phyloP scores from a whole-genome alignment of 78 protist species.

The slime mould (Dictyostelium discoideum) region DNA sequence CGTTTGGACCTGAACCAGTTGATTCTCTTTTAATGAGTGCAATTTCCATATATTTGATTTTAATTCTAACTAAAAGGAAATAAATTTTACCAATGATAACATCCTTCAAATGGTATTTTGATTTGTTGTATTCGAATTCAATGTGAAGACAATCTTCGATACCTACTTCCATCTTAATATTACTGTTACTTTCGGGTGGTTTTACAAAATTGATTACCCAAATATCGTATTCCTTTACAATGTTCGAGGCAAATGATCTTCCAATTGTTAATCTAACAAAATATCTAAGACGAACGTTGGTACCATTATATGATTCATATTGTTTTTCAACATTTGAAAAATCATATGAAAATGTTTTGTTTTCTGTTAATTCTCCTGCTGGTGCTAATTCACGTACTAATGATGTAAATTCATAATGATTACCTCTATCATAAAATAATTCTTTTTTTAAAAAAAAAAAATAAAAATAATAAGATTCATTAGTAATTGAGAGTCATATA shows the following conservation, averaged over 20 bases:
- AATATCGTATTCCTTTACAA: constrained; percentile 91
- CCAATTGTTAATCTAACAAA: constrained; percentile 89
- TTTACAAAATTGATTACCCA: constrained; percentile 85
- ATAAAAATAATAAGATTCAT: neutral
- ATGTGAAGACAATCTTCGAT: constrained; percentile 98
- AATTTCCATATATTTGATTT: constrained; percentile 95
- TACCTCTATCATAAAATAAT: constrained; percentile 88
- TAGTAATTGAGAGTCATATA: neutral
- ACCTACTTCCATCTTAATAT: constrained; percentile 98
- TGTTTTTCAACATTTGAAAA: constrained; percentile 88
- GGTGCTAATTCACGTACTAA: constrained; percentile 91
- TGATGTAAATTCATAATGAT: constrained; percentile 88
- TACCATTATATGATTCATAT: constrained; percentile 97
- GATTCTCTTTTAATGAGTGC: constrained; percentile 94
- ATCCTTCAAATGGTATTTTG: constrained; percentile 94
- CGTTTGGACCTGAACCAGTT: constrained; percentile 89
- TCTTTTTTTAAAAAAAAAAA: constrained; percentile 35
- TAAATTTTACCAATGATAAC: constrained; percentile 95
- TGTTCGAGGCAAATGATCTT: constrained; percentile 75
- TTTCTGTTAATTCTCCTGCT: constrained; percentile 88
- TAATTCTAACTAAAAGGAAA: constrained; percentile 92
- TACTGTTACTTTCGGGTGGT: constrained; percentile 87
- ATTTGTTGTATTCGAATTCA: constrained; percentile 97
- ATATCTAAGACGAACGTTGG: constrained; percentile 94
- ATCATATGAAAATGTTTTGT: constrained; percentile 66